Base-by-base conservation (phyloP, 805 yeast genomes). In the Candida awuae region DNA sequence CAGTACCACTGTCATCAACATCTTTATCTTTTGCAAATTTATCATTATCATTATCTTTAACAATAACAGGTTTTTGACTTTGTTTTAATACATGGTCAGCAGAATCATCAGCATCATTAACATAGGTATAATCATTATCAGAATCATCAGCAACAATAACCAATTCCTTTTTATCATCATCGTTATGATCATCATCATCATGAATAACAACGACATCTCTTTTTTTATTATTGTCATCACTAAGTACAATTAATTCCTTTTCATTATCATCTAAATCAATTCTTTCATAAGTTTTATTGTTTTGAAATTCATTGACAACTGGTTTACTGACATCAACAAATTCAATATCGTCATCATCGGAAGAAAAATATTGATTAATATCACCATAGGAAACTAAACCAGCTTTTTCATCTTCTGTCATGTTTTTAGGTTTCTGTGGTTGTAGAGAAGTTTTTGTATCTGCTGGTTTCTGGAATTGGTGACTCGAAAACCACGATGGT, bases 361-460 rank as follows among this genome's bases (percentile, higher is more conserved):
- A 42, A 7, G 50, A 44, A 13, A 58, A 29, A 15, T 56, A 51
- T 10, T 32, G n/a, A 23, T 56, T 62, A 1, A 73, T 71, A 41
- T 72, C 77, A 30, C 56, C 55, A 71, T 75, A 75, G 0, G 77
- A 59, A 4, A 75, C 62, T 35, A 77, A 52, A 0, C 79, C 80
- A 1, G 66, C 70, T 32, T 60, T 59, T 41, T 70, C 74, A 34
- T 68, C 70, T 21, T 62, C 67, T 4, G 63, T 58, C 16, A 39
- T 13, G 2, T 30, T n/a, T n/a, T n/a, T n/a, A n/a, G n/a, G n/a
- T 37, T 22, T 31, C 26, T 7, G 14, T 20, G 6, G 23, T 13
- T 8, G 29, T 26, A 17, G 32, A 14, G 12, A 19, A 16, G 14
- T 9, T 16, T 7, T 39, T 20, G 12, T 2, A 2, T 9, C 12